A percentile compares a stretch with the other conserved stretches of the same genome.
Conservation (phyloP, 768 basidiomycete genomes). For the Termitomyces bulborhizus region DNA sequence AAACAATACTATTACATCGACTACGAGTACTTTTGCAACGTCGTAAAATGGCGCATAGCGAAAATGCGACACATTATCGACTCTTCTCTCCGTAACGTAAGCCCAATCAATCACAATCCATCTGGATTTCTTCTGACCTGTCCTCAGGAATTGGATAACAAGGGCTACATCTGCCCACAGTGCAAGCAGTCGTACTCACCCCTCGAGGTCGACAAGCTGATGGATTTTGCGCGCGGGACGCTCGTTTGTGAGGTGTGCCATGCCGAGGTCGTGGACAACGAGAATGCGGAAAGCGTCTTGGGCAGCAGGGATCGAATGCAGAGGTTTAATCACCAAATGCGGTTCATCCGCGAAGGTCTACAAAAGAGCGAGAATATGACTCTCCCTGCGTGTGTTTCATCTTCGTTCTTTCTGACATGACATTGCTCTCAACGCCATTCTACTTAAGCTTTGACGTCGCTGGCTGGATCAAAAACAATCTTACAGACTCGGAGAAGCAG, state of each 20-base stretch:
- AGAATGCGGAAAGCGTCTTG: slow-evolving; percentile 77
- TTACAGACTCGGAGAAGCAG: slow-evolving; percentile 56
- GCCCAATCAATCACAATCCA: slow-evolving; percentile 16
- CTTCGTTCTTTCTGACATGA: not conserved
- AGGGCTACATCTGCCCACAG: slow-evolving; percentile 94
- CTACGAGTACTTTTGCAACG: slow-evolving; percentile 92
- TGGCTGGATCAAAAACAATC: slow-evolving; percentile 74
- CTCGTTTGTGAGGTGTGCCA: slow-evolving; percentile 87
- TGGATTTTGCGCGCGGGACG: slow-evolving; percentile 59
- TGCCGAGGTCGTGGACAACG: slow-evolving; percentile 85
- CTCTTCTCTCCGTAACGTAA: slow-evolving; percentile 80
- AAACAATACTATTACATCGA: slow-evolving; percentile 96
- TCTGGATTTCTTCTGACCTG: not conserved
- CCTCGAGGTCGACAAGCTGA: slow-evolving; percentile 78
- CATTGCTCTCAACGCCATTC: not conserved
- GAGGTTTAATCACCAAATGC: slow-evolving; percentile 88
- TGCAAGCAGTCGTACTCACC: slow-evolving; percentile 82
- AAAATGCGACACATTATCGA: slow-evolving; percentile 91
- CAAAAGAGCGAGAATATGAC: slow-evolving; percentile 86
- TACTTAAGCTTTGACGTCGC: slow-evolving; percentile 69
- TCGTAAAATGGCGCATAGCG: slow-evolving; percentile 95
- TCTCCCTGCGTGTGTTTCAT: slow-evolving; percentile 62
- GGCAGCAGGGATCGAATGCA: slow-evolving; percentile 95
- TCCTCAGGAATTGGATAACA: slow-evolving; percentile 88
- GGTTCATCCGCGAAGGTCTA: slow-evolving; percentile 80